A percentile compares a stretch with the other conserved stretches of the same genome.
These are phyloP conservation scores for Dactylellina cionopaga DNA, from an alignment of 2,329 filamentous ascomycete species.

Conservation along the genomic window DNA sequence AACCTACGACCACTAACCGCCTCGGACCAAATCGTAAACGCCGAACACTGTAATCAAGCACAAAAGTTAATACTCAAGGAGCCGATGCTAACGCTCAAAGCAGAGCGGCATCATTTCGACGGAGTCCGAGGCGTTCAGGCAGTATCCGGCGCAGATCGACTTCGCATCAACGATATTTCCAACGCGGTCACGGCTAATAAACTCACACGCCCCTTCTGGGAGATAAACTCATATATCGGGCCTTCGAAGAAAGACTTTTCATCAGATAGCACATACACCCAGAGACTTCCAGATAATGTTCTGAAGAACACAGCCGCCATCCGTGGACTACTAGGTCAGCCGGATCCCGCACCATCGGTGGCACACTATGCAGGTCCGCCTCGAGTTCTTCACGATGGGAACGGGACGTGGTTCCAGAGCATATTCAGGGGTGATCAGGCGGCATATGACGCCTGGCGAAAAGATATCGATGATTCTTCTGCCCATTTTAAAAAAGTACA, in stretches of 20 bases:
- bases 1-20: background rate
- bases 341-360: slow-evolving; percentile 5
- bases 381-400: slow-evolving; percentile 18
- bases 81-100: background rate
- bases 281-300: slow-evolving; percentile 17
- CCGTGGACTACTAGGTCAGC: background rate
- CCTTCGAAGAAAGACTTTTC: background rate
- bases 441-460: slow-evolving; percentile 22
- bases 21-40: slow-evolving; percentile 6
- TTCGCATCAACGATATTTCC: background rate
- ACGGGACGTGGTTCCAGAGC: slow-evolving; percentile 31
- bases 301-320: slow-evolving; percentile 1
- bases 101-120: background rate
- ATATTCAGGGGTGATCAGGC: slow-evolving; percentile 3
- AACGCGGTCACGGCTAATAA: background rate
- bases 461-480: background rate
- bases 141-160: background rate
- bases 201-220: slow-evolving; percentile 35
- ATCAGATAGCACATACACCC: background rate
- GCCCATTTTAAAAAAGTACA: background rate
- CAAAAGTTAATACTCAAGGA: background rate
- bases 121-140: slow-evolving; percentile 5
- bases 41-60: background rate
- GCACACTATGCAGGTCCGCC: slow-evolving; percentile 3
- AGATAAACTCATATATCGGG: slow-evolving; percentile 31